Evolutionary conservation across 371 early-diverging fungal genomes (phyloP), one percentile per base, ranked within the genome.

Genomic region (Lichtheimia ornata): DNA sequence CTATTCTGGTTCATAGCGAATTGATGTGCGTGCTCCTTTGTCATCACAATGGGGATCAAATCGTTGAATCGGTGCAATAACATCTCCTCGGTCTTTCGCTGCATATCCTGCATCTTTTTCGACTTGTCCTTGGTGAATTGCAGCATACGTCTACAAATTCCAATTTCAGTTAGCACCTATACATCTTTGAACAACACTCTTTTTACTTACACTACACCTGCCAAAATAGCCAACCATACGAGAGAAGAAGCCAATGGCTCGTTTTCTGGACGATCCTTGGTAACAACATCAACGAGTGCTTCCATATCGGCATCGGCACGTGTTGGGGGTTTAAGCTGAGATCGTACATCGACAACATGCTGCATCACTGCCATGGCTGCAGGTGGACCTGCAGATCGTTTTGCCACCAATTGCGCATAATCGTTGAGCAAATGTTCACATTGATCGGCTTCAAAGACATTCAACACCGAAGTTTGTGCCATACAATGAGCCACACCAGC

Each of bases 401-500:
- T 25, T n/a, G 66, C 56, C 6, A 51, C 64, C 59, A 61, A 61
- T 7, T 57, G 35, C 7, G 70, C 58, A 54, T 71, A 63, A 0
- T 67, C 70, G 7, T 60, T 43, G 12, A 79, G 42, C n/a, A 79
- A 50, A 4, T 18, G 4, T 28, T 72, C 66, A 50, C 71, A 71
- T 13, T 61, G 50, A 3, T 68, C 69, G 12, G 70, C 56, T 56
- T 79, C 79, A 60, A 79, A 72, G 25, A 65, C 69, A 47, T 79
- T 79, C 18, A 79, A 52, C 17, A 65, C 25, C 2, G 68, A 72
- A 3, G 79, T 70, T 17, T 72, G 56, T 2, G 79, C 73, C 27
- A 79, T 56, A 40, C 61, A 71, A 56, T 80, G 77, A 1, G 81
- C 77, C 4, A 80, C 58, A 30, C 77, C 73, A 5, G 81, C 81